These are phyloP conservation scores for Syzygium grande DNA, from an alignment of 345 rosid species.

Conservation along the genomic window DNA sequence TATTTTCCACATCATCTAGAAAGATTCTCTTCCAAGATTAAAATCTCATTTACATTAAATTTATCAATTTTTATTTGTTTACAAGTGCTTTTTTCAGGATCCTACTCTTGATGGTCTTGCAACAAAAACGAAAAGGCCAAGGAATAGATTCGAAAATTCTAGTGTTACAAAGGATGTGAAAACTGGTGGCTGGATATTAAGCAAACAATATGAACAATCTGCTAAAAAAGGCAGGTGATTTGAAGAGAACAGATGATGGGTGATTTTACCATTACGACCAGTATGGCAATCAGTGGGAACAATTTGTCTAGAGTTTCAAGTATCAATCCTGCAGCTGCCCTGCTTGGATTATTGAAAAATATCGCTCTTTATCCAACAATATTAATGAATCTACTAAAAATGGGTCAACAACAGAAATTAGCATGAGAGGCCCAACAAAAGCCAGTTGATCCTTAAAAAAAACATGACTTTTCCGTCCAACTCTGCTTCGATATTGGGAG, in stretches of 20 bases:
- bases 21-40: too few species aligned
- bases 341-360: constrained; percentile 53
- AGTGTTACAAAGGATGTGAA: constrained; percentile 24
- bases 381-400: constrained; percentile 58
- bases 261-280: constrained; percentile 18
- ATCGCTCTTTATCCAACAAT: constrained; percentile 71
- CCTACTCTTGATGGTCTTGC: constrained; percentile 39
- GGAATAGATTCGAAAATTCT: constrained; percentile 27
- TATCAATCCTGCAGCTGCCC: constrained; percentile 17
- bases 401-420: constrained; percentile 59
- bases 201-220: constrained; percentile 12
- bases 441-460: constrained; percentile 23
- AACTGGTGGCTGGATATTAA: constrained; percentile 53
- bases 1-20: too few species aligned
- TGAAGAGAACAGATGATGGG: constrained; percentile 32
- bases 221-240: constrained; percentile 17
- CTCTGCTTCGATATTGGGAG: constrained; percentile 29
- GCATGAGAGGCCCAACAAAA: constrained; percentile 34
- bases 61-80: too few species aligned
- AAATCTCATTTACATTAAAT: too few species aligned
- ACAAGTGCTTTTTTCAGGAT: constrained; percentile 19
- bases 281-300: constrained; percentile 18
- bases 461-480: constrained; percentile 27
- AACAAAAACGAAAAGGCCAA: constrained; percentile 37
- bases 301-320: constrained; percentile 23